Base-by-base conservation (phyloP, 495 filamentous ascomycete species). In the Xylaria castorea region DNA sequence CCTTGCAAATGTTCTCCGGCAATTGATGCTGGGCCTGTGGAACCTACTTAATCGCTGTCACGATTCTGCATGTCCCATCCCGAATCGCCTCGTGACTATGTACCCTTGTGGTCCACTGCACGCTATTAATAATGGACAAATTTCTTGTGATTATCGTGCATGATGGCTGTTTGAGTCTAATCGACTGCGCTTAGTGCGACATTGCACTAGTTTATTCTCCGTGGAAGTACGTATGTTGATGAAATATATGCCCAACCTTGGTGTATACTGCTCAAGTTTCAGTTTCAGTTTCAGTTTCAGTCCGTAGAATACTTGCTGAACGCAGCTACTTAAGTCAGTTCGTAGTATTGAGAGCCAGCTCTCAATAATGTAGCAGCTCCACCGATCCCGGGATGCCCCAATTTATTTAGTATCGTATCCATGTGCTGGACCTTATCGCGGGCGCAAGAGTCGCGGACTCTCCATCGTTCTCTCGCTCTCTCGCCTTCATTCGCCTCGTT, bases 341-440 rank as follows among this genome's bases (percentile, higher is more conserved):
- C 3, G 48, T 51, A 51, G 6, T 51, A n/a, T 51, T n/a, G 4
- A 51, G 48, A 51, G n/a, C 9, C n/a, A 25, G n/a, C n/a, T 25
- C 50, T 14, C 22, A 32, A 57, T 22, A 40, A 4, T 38, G 8
- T 38, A 58, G 34, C 51, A 58, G 55, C 55, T 58, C 55, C 55
- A 58, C 58, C 34, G 34, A 22, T 7, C 11, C 7, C 58, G 38
- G 27, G 30, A 44, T 44, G 32, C 40, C 18, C 62, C 62, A 51
- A 53, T 71, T 71, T 64, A 51, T 36, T 50, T 58, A 36, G 44
- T 20, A 30, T 60, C 53, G 53, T 32, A 32, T 0, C 27, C 3
- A 55, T n/a, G 57, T n/a, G 46, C 30, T 34, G 30, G 4, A 60
- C n/a, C 46, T 66, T 66, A 66, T 36, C 48, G 22, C n/a, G 20